phyloP scores from a whole-genome alignment of 495 filamentous ascomycete genomes.

The Penicillium canescens region DNA sequence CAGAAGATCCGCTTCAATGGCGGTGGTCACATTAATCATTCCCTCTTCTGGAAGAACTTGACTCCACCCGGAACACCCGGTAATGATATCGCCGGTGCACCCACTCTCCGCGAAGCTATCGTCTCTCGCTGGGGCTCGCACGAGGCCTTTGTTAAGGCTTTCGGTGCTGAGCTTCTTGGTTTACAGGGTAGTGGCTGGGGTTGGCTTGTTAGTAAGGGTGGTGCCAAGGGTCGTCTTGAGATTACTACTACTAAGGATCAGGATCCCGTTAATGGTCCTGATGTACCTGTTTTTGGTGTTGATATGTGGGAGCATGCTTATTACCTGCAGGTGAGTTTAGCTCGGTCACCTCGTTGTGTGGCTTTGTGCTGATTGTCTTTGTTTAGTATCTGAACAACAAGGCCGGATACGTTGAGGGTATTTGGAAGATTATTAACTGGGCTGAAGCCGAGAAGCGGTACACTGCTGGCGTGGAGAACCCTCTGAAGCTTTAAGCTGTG shows the following conservation, averaged over 20 bases:
- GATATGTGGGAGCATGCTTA: slow-evolving; percentile 98
- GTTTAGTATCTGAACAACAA: slow-evolving; percentile 93
- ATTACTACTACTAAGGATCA: slow-evolving; percentile 84
- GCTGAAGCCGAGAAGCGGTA: slow-evolving; percentile 83
- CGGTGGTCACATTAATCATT: slow-evolving; percentile 90
- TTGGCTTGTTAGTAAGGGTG: slow-evolving; percentile 79
- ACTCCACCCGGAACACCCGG: slow-evolving; percentile 63
- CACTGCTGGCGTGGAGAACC: slow-evolving; percentile 31
- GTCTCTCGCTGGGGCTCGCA: slow-evolving; percentile 69
- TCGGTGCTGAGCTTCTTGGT: slow-evolving; percentile 69
- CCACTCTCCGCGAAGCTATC: slow-evolving; percentile 60
- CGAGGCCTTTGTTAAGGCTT: slow-evolving; percentile 65
- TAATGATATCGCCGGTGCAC: slow-evolving; percentile 62
- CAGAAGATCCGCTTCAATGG: slow-evolving; percentile 94
- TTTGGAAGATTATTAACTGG: slow-evolving; percentile 99
- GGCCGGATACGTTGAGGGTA: slow-evolving; percentile 87
- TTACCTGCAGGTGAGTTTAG: slow-evolving; percentile 51
- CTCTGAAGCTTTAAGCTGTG: slow-evolving; percentile 22
- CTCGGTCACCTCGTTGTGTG: background rate
- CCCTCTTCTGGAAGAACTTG: slow-evolving; percentile 89
- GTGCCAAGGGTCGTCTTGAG: slow-evolving; percentile 59
- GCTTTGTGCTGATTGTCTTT: slow-evolving; percentile 19
- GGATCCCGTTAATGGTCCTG: slow-evolving; percentile 79
- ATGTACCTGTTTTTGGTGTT: slow-evolving; percentile 79
- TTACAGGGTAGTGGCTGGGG: slow-evolving; percentile 95